Evolutionary conservation across 345 rosid genomes (phyloP), one percentile per base, ranked within the genome.

Genomic region (Combretum micranthum): DNA sequence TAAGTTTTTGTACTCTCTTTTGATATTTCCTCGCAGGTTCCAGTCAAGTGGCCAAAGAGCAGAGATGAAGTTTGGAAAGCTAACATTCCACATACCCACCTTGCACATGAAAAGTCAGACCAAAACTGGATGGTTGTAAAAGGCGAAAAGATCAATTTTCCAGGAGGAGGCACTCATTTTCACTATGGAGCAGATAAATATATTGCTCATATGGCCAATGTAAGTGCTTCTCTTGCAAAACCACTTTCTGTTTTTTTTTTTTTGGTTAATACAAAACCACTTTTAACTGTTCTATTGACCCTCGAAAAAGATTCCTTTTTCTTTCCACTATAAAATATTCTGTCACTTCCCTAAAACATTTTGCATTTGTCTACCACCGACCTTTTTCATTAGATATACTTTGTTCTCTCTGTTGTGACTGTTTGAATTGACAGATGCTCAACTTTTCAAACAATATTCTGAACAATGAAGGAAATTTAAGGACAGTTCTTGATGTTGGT

Each of bases 81-180:
- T 3, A 93, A 93, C 75, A 93, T 93, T 69, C 99, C 99, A 66
- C 99, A 93, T 67, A 93, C 96, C 55, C 99, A 90, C 77, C 96
- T 93, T 71, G 99, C 99, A 51, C 82, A 78, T 57, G 97, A 93
- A 64, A 93, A 93, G 72, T 93, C 99, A 76, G 97, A 90, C 66
- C 99, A 93, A 83, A 93, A 93, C 66, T 93, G 99, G 99, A 93
- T 93, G 99, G 90, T 85, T 80, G 97, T 83, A 1, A 85, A 87
- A 85, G 99, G 97, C 52, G 95, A 93, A 37, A 93, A 82, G 76
- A 93, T 93, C n/a, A 60, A 53, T 5, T 93, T 93, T 57, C 97
- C 99, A 0, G 99, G 99, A 21, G 99, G 99, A 54, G 99, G 99
- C 50, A 93, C 99, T 53, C 99, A 93, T 74, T 93, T 93, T 67